A percentile compares a stretch with the other conserved stretches of the same genome.
Conservation (phyloP, 257 asterid species). For the Solanum paucissectum region DNA sequence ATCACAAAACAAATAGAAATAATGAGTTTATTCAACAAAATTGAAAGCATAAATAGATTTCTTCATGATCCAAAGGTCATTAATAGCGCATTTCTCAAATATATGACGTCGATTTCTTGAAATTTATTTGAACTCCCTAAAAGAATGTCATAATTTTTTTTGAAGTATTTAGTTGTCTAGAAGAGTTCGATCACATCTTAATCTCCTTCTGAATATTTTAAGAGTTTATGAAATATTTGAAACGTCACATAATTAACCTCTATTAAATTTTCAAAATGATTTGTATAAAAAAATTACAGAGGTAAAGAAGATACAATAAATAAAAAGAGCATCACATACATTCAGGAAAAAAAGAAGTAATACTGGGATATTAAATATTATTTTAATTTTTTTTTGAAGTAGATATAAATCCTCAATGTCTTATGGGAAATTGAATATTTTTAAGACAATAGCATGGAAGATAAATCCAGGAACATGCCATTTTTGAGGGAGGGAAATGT, state of each 20-base stretch:
- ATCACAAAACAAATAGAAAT: no score
- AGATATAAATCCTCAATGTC: neutral
- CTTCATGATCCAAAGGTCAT: neutral
- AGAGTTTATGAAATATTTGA: no score
- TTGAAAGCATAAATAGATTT: no score
- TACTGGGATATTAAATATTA: neutral
- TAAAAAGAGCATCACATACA: neutral
- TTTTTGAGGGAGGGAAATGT: neutral
- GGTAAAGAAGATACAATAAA: neutral
- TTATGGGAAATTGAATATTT: neutral
- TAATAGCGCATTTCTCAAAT: no score
- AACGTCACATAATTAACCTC: no score
- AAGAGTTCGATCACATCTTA: neutral
- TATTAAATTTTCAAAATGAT: no score
- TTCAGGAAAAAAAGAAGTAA: neutral
- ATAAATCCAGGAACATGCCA: neutral
- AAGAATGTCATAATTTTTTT: no score
- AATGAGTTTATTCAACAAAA: no score
- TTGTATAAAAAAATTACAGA: neutral
- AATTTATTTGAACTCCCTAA: no score
- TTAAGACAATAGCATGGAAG: neutral
- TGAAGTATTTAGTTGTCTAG: neutral
- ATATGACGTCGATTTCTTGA: no score
- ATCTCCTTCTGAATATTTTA: no score
- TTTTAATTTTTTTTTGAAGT: neutral